phyloP scores from a whole-genome alignment of 139 green algal species.

The Helicosporidium sp. region DNA sequence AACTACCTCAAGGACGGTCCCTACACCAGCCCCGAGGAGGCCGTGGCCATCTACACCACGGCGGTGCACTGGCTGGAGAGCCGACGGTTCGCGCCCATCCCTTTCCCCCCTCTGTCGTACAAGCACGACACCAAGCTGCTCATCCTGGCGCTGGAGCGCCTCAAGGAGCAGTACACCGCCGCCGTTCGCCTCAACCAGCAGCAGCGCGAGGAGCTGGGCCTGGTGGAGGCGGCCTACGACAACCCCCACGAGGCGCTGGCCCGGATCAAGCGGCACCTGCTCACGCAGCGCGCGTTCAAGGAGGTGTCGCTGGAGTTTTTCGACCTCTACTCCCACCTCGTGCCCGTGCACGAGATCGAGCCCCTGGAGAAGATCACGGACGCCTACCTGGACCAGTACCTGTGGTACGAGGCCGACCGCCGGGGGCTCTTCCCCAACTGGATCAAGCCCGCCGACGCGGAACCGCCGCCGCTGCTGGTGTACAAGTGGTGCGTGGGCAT shows the following conservation, averaged over 20 bases:
- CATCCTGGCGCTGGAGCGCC: conserved; percentile 89
- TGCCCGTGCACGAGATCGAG: conserved; percentile 97
- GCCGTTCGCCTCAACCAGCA: conserved; percentile 83
- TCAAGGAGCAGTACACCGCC: conserved; percentile 97
- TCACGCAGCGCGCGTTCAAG: conserved; percentile 95
- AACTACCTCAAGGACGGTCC: conserved; percentile 96
- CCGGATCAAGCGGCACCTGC: conserved; percentile 97
- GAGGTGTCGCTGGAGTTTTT: conserved; percentile 78
- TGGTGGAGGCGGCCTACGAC: conserved; percentile 99
- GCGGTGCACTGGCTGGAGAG: conserved; percentile 98
- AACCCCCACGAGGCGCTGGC: conserved; percentile 96
- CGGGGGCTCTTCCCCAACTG: conserved; percentile 95
- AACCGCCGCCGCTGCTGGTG: conserved; percentile 91
- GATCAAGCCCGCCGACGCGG: conserved; percentile 90
- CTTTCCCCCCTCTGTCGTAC: conserved; percentile 97
- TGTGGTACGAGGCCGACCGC: conserved; percentile 83
- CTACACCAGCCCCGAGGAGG: conserved; percentile 82
- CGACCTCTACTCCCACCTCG: conserved; percentile 90
- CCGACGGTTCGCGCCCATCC: conserved; percentile 91
- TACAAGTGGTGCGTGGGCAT: conserved; percentile 96
- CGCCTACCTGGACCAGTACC: conserved; percentile 81
- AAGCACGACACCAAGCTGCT: conserved; percentile 99
- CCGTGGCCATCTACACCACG: conserved; percentile 93
- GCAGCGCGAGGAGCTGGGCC: conserved; percentile 92
- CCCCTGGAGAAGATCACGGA: conserved; percentile 99